Evolutionary conservation across 805 yeast species (phyloP).

Genomic region (Pichia californica): DNA sequence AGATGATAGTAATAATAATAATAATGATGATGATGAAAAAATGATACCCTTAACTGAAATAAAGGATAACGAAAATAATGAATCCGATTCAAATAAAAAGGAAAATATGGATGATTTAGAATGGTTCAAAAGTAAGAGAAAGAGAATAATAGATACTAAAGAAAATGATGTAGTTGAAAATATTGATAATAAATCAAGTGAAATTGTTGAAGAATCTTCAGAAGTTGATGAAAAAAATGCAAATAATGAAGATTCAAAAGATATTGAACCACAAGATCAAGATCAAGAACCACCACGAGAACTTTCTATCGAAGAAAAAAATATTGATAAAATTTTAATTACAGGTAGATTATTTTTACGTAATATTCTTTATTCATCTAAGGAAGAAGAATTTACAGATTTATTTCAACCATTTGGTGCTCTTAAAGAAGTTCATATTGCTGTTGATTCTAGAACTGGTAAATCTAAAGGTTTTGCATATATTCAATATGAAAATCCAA

Average conservation of each 20-base stretch:
- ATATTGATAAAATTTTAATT: slow-evolving; percentile 44
- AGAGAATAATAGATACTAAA: slow-evolving; percentile 54
- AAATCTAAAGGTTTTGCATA: slow-evolving; percentile 91
- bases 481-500: slow-evolving; percentile 58
- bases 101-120: slow-evolving; percentile 67
- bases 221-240: slow-evolving; percentile 4
- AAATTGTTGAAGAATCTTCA: slow-evolving; percentile 9
- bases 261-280: not conserved
- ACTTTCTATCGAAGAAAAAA: slow-evolving; percentile 39
- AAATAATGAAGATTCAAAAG: not conserved
- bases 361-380: slow-evolving; percentile 72
- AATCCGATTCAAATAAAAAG: slow-evolving; percentile 20
- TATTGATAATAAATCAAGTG: not conserved
- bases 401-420: slow-evolving; percentile 65
- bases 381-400: slow-evolving; percentile 68
- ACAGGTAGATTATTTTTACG: slow-evolving; percentile 86
- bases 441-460: slow-evolving; percentile 85
- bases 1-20: slow-evolving; percentile 7
- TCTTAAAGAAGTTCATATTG: slow-evolving; percentile 85
- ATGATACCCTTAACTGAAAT: slow-evolving; percentile 27
- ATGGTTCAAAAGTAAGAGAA: slow-evolving; percentile 76
- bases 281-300: slow-evolving; percentile 10
- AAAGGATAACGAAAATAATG: not conserved
- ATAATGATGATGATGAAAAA: slow-evolving; percentile 42
- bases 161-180: slow-evolving; percentile 14